phyloP scores from a whole-genome alignment of 768 basidiomycete genomes.

The Phlegmacium glaucopus region DNA sequence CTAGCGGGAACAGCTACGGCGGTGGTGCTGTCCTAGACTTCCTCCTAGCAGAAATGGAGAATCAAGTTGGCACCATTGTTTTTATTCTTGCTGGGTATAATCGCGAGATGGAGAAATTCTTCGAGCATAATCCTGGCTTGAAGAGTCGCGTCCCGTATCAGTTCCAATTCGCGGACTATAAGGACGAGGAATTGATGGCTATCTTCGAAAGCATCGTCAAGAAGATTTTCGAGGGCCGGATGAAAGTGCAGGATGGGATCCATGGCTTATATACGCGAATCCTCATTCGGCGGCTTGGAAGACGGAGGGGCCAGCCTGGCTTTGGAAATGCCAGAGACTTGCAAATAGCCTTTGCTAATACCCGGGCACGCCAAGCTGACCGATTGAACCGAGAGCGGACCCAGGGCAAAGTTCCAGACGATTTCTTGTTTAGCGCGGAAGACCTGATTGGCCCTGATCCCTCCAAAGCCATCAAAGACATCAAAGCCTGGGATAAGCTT shows the following conservation, averaged over 20 bases:
- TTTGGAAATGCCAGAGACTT: slow-evolving; percentile 70
- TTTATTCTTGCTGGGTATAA: slow-evolving; percentile 72
- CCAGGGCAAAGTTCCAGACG: slow-evolving; percentile 37
- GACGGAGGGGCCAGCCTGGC: slow-evolving; percentile 54
- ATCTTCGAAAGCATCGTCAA: slow-evolving; percentile 51
- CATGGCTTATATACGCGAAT: slow-evolving; percentile 54
- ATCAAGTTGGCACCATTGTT: slow-evolving; percentile 57
- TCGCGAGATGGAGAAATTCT: slow-evolving; percentile 74
- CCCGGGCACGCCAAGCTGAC: slow-evolving; percentile 51
- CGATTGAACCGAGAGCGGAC: slow-evolving; percentile 39
- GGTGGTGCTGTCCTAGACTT: slow-evolving; percentile 65
- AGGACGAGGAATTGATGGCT: slow-evolving; percentile 47
- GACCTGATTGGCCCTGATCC: slow-evolving; percentile 70
- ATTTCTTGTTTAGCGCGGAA: slow-evolving; percentile 47
- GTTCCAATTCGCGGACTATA: slow-evolving; percentile 60
- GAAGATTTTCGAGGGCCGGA: slow-evolving; percentile 43
- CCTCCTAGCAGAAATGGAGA: slow-evolving; percentile 74
- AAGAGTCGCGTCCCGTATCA: slow-evolving; percentile 63
- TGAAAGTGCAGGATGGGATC: slow-evolving; percentile 54
- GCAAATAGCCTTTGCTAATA: slow-evolving; percentile 42
- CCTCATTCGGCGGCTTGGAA: slow-evolving; percentile 55
- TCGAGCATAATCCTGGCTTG: slow-evolving; percentile 72
- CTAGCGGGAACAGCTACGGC: slow-evolving; percentile 39
- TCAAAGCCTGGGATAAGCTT: slow-evolving; percentile 48
- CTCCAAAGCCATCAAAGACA: slow-evolving; percentile 40